Evolutionary conservation across 169 alveolate genomes (phyloP).

Genomic region (Plasmodium vivax): DNA sequence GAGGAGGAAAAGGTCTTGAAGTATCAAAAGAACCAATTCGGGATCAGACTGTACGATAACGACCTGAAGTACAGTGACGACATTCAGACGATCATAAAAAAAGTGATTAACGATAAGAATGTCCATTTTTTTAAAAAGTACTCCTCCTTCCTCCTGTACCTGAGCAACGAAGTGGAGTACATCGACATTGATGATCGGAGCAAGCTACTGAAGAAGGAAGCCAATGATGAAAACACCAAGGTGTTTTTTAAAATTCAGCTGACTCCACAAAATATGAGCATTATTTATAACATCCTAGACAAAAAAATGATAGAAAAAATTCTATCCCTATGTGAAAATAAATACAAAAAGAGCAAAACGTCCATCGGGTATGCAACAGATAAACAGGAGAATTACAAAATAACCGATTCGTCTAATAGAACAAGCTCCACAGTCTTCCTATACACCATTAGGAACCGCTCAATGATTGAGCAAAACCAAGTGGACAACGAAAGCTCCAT

Average conservation of each 20-base stretch:
- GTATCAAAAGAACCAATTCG: constrained; percentile 13
- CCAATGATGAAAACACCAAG: constrained; percentile 29
- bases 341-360: constrained; percentile 70
- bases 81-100: constrained; percentile 30
- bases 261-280: constrained; percentile 29
- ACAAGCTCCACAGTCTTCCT: constrained; percentile 66
- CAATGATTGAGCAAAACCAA: constrained; percentile 27
- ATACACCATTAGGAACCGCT: constrained; percentile 48
- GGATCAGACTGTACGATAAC: constrained; percentile 38
- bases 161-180: constrained; percentile 26
- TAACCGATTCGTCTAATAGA: constrained; percentile 29
- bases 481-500: constrained; percentile 27
- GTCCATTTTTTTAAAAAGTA: constrained; percentile 54
- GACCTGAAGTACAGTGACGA: constrained; percentile 54
- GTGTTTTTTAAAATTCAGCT: constrained; percentile 63
- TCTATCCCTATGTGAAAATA: constrained; percentile 35
- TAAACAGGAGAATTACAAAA: constrained; percentile 68
- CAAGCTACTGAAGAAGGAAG: neutral
- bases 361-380: constrained; percentile 51
- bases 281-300: constrained; percentile 43
- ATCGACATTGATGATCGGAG: neutral
- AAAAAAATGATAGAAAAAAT: constrained; percentile 51
- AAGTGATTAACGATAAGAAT: constrained; percentile 53
- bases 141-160: constrained; percentile 34
- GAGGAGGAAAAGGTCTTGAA: neutral